Base-by-base conservation (phyloP, 208 protist genomes). In the Phytomonas sp. region DNA sequence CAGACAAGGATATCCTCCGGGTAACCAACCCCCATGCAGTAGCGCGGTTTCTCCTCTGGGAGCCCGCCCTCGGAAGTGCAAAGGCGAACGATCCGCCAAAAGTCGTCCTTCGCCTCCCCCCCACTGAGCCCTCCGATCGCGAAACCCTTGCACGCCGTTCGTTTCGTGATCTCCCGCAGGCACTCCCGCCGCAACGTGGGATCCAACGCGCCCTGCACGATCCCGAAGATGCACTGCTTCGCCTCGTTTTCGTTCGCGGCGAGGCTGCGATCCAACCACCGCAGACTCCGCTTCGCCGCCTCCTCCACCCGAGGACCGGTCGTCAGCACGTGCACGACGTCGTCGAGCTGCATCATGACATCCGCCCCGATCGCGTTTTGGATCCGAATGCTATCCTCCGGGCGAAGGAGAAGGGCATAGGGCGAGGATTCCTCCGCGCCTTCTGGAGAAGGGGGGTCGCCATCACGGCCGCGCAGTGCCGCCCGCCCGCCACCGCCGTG, bases 261-360 rank as follows among this genome's bases (percentile, higher is more conserved):
- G 56, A 98, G 96, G 74, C 97, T 99, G 66, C 99, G 82, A 75
- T 99, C 99, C 2, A 99, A 88, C 98, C 98, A 99, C 53, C 98
- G 91, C 0, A 99, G 88, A 29, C 93, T 97, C 28, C 99, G 88
- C 59, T 89, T 71, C 77, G 96, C 97, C 23, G 98, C 97, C 79
- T 99, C 98, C 79, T 97, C 96, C 2, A 99, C 92, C 4, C 98
- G 80, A 0, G 90, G 92, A 0, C 94, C 82, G 5, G 87, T 84
- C 4, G 85, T 96, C n/a, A 92, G 76, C 7, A 88, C 87, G 74
- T 94, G 87, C 30, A 99, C 93, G 11, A 99, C 97, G 77, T 99
- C 98, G 77, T 99, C 99, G 0, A 99, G 83, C 70, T 97, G 93
- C 99, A 99, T 99, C 85, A 99, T 99, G 68, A 99, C 99, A 78